Base-by-base conservation (phyloP, 2,329 filamentous ascomycete species). In the Aspergillus glaucus region DNA sequence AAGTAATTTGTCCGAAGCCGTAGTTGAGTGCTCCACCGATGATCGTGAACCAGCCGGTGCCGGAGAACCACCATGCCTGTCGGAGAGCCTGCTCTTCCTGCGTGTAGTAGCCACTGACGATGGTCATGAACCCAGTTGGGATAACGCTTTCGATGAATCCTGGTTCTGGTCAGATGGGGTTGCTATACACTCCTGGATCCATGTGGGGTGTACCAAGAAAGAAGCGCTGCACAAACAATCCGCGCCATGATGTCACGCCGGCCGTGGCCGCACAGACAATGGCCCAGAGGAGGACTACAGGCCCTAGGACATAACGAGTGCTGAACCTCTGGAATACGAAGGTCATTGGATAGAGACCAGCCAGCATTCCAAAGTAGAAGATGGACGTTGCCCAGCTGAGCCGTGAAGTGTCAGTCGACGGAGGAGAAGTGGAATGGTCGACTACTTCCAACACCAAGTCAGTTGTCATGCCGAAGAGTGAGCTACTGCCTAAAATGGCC, bases 351-450 rank as follows among this genome's bases (percentile, higher is more conserved):
- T 88, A 89, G 3, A 87, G 71, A 0, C 86, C 86, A 0, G 79
- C 81, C 2, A 91, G 75, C 84, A 87, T 87, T 34, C 86, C 86
- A 56, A 90, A 88, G 71, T 89, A 90, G 71, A 90, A 89, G 59
- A 88, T 75, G 0, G 84, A 88, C 0, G 85, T 89, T 2, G 86
- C 86, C 86, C 86, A 90, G 55, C 79, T 84, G 24, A 90, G 77
- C 9, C 86, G 78, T 0, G 79, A 76, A 0, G 87, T 89, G 60
- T 86, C 79, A 14, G 78, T 79, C 0, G 77, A 78, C 0, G 79
- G 75, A 0, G 84, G 82, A 1, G 64, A 71, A 2, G 70, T 75
- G 1, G 71, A 65, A n/a, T 72, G 61, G 53, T 79, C 67, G 6
- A 78, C 68, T 3, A 86, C 68, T 26, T 75, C 75, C 39, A 90